Base-by-base conservation (phyloP, 805 yeast species). In the Yamadazyma kitorensis region DNA sequence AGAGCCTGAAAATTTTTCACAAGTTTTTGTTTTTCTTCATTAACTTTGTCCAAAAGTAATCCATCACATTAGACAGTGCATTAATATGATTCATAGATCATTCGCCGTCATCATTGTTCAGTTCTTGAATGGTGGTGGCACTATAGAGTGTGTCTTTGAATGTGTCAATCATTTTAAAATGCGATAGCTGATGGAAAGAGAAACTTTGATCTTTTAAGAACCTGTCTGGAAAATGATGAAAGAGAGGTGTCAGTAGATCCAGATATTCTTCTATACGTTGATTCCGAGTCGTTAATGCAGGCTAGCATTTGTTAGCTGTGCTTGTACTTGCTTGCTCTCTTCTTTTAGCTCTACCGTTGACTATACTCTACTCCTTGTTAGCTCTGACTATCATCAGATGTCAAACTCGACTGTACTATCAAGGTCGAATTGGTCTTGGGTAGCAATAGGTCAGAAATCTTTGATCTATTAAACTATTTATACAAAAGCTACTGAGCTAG, bases 51-150 rank as follows among this genome's bases (percentile, higher is more conserved):
- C 81, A 73, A 76, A 75, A 72, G 68, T 69, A 55, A 64, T 73
- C 82, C 82, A 67, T 74, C 78, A 69, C 79, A 59, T 59, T 33
- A 77, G 84, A 78, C 84, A 78, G 84, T 78, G 76, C 82, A 63
- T 52, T 55, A 48, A 37, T 55, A 57, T 59, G 59, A 53, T 51
- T n/a, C n/a, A n/a, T n/a, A n/a, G n/a, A n/a, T n/a, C n/a, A n/a
- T n/a, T n/a, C n/a, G n/a, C n/a, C n/a, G n/a, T n/a, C n/a, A n/a
- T n/a, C n/a, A n/a, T n/a, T n/a, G n/a, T n/a, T n/a, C 67, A 59
- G 68, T 60, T 59, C 47, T 61, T 63, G 67, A 25, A 12, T 3
- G 4, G 13, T 18, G 20, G 8, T 29, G 37, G 27, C 16, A 27
- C 29, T 19, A n/a, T n/a, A n/a, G n/a, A n/a, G n/a, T n/a, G n/a